A percentile compares a stretch with the other conserved stretches of the same genome.
phyloP scores from a whole-genome alignment of 1,284 basidiomycete species.

The Irpex lacteus region DNA sequence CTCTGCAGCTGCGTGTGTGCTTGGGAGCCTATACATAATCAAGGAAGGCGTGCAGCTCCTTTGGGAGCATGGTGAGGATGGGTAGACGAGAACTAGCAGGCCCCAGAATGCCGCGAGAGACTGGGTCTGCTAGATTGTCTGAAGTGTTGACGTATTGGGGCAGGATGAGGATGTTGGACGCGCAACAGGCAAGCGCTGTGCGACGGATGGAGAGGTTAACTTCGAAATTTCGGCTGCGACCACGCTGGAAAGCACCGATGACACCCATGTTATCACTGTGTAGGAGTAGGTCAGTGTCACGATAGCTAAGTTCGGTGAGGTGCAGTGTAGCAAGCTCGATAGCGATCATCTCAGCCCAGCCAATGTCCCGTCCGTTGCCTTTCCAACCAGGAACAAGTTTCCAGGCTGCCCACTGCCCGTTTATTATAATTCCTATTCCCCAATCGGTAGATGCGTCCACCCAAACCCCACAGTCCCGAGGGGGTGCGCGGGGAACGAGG shows the following conservation, averaged over 20 bases:
- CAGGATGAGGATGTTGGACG: constrained; percentile 22
- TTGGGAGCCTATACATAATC: background rate
- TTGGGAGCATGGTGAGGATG: background rate
- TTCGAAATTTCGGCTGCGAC: constrained; percentile 32
- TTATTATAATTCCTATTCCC: constrained; percentile 35
- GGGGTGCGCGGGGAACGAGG: constrained; percentile 14
- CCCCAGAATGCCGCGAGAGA: background rate
- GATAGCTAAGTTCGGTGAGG: background rate
- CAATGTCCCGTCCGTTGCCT: constrained; percentile 27
- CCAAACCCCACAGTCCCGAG: constrained; percentile 23
- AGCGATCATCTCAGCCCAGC: constrained; percentile 40
- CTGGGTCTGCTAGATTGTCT: background rate
- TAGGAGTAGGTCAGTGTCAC: constrained; percentile 23
- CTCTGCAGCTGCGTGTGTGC: background rate
- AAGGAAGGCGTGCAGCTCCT: background rate
- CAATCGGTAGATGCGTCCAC: constrained; percentile 35
- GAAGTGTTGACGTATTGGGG: background rate
- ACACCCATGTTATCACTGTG: constrained; percentile 39
- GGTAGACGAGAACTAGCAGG: background rate
- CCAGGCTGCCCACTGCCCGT: constrained; percentile 31
- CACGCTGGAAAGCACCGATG: constrained; percentile 33
- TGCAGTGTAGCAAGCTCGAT: constrained; percentile 28
- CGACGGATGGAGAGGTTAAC: constrained; percentile 26
- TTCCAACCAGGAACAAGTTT: constrained; percentile 25
- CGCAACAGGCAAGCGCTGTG: constrained; percentile 18